Evolutionary conservation across 2,329 filamentous ascomycete species (phyloP), one percentile per base, ranked within the genome.

Genomic region (Colletotrichum tabaci): DNA sequence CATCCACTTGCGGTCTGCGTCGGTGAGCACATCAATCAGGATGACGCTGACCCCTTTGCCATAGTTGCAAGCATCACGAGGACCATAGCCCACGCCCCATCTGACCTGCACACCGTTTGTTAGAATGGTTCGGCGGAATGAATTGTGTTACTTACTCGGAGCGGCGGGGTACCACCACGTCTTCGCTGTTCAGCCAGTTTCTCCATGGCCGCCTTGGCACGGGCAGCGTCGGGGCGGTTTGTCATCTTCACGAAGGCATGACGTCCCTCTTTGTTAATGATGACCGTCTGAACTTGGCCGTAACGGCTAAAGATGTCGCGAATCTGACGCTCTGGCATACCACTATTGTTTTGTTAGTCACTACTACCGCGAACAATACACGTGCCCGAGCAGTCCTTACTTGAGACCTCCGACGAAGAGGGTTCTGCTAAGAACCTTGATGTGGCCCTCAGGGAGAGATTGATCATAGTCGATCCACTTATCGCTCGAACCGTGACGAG

Each of bases 181-280:
- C 23, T 44, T 40, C 49, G 6, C 92, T 87, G 71, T 91, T 63
- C 53, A 15, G 61, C 89, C 74, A 93, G 90, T 73, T 91, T 90
- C 63, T 98, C 95, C 91, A 98, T 98, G 62, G 91, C 94, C 47
- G 93, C 90, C 80, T 97, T 97, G 61, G 96, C 96, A 73, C 82
- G 86, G 71, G 97, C 88, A 16, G 96, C 96, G 81, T 98, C 94
- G 73, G 90, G 88, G 47, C 97, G 94, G 74, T 90, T 96, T 75
- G 96, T 89, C 96, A 99, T 99, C 84, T 99, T 99, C 78, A 99
- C 96, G 80, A 99, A 99, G 7, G 96, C 96, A 82, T 99, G 96
- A 21, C 96, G 93, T 84, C 98, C 99, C 79, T 99, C 96, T 78
- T 94, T 93, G 84, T 99, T 98, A 75, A 98, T 95, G 75, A 99